Base-by-base conservation (phyloP, 768 basidiomycete genomes). In the Clitopilus hobsonii region DNA sequence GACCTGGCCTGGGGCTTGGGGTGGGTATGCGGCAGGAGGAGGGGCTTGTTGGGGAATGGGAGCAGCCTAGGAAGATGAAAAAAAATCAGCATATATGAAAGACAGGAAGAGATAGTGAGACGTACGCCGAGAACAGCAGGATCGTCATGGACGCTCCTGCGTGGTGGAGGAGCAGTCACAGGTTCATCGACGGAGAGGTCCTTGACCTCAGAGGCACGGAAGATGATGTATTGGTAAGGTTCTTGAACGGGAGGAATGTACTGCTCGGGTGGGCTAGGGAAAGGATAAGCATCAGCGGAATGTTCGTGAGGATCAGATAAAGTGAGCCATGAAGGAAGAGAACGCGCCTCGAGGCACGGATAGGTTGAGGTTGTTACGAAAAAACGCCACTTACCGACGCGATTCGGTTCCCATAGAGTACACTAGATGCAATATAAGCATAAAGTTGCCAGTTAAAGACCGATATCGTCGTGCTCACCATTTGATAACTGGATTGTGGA, bases 321-420 rank as follows among this genome's bases (percentile, higher is more conserved):
- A 49, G 38, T 18, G 38, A 49, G 5, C 13, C 11, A 30, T 29
- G 52, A 24, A 23, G 18, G 41, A 23, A 3, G 22, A 45, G 41
- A 51, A 51, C 36, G 23, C 18, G 28, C 30, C 16, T 30, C 20
- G 28, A 53, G 56, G 38, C 29, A 52, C 45, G 47, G 26, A 41
- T 52, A 32, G 22, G 29, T 45, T 18, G 11, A 16, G 41, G 18
- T 23, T 45, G 41, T 18, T 45, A 20, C 22, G n/a, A 16, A 20
- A 45, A 45, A 45, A 45, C 41, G 41, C 41, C 41, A 64, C 86
- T 74, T 70, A 89, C 88, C 88, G 83, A 65, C 91, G 82, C 56
- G 83, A 76, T 69, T 94, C 91, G 1, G 91, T 94, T 30, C 91
- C 91, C 89, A 93, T 91, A 36, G 91, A 93, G 66, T 78, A 92